These are phyloP conservation scores for Fagus crenata DNA, from an alignment of 306 rosid genomes.

Conservation along the genomic window DNA sequence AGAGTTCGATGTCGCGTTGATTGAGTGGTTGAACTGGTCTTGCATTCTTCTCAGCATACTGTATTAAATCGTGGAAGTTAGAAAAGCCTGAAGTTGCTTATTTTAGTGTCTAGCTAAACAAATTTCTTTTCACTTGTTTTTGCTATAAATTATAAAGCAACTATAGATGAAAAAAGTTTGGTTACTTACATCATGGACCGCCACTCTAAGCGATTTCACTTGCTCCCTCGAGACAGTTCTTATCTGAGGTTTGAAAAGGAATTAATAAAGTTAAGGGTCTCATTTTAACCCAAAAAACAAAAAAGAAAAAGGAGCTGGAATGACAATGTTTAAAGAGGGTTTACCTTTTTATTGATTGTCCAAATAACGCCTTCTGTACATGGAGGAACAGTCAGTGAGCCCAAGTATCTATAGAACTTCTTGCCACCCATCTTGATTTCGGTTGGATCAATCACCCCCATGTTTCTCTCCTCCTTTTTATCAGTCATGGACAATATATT, in stretches of 20 bases:
- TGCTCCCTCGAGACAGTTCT: conserved; percentile 42
- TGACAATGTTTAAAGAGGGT: neutral
- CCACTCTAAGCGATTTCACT: conserved; percentile 45
- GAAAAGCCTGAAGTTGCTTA: neutral
- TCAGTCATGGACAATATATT: conserved; percentile 35
- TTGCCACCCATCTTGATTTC: conserved; percentile 41
- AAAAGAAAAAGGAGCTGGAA: neutral
- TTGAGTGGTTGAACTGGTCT: conserved; percentile 43
- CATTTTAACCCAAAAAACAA: neutral
- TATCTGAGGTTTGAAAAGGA: conserved; percentile 28
- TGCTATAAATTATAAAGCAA: neutral
- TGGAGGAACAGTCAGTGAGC: conserved; percentile 80
- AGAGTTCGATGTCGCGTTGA: conserved; percentile 29
- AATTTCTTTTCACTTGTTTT: neutral
- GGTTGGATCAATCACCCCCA: conserved; percentile 56
- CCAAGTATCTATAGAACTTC: conserved; percentile 60
- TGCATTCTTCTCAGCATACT: conserved; percentile 45
- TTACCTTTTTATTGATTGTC: conserved; percentile 60
- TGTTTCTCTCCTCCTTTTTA: conserved; percentile 19
- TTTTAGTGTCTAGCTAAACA: neutral
- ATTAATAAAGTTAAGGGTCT: neutral
- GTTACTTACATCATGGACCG: conserved; percentile 62
- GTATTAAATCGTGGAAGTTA: conserved; percentile 3
- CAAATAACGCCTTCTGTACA: conserved; percentile 76
- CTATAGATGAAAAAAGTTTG: neutral